Evolutionary conservation across 805 yeast genomes (phyloP).

Genomic region (Hanseniaspora vineae): DNA sequence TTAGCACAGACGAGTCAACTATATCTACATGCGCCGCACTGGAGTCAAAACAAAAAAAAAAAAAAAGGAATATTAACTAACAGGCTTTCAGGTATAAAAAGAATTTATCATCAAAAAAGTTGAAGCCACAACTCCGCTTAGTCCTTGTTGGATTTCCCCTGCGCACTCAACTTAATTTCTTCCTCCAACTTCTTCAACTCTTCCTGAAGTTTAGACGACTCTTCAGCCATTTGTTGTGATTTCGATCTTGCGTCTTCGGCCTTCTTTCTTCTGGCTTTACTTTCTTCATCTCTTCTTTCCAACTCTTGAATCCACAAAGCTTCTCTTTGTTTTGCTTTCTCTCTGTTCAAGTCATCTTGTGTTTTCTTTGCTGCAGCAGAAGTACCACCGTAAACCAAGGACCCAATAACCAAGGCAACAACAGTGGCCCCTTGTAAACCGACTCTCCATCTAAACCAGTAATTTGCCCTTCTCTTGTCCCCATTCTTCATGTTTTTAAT

Average conservation of each 20-base stretch:
- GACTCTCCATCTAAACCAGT: conserved; percentile 83
- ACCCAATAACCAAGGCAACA: conserved; percentile 72
- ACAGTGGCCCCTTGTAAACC: conserved; percentile 76
- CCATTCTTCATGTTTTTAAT: conserved; percentile 65
- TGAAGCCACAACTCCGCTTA: no score
- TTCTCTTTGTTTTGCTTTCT: conserved; percentile 68
- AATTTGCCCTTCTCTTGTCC: conserved; percentile 62
- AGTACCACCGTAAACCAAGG: conserved; percentile 48
- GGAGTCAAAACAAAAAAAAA: no score
- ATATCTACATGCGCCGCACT: no score
- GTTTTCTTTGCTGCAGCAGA: conserved; percentile 31
- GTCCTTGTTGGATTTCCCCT: background rate
- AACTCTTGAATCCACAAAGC: conserved; percentile 78
- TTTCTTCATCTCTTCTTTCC: conserved; percentile 72
- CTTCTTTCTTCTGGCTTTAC: conserved; percentile 52
- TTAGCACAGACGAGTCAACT: no score
- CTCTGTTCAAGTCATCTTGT: conserved; percentile 52
- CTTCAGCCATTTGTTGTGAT: conserved; percentile 26
- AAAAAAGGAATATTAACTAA: no score
- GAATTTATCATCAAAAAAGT: no score
- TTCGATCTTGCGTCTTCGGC: conserved; percentile 47
- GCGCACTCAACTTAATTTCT: background rate
- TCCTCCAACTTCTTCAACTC: conserved; percentile 19
- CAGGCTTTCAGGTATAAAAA: no score
- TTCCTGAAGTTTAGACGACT: conserved; percentile 14